Base-by-base conservation (phyloP, 192 early-diverging fungal genomes). In the Entomortierella chlamydospora region DNA sequence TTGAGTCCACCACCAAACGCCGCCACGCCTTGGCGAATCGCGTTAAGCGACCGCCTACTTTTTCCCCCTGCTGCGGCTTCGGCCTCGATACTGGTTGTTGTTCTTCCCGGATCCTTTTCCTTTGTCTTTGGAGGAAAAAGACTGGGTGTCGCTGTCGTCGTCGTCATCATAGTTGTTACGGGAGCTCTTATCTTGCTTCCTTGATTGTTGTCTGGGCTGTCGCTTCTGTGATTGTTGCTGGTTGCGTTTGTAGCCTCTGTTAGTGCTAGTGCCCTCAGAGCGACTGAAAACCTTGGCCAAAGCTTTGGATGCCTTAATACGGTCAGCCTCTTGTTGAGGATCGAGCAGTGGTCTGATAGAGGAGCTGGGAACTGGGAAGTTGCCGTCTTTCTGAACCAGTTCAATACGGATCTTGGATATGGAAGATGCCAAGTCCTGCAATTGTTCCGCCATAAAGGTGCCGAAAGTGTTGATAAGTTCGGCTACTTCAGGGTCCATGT, bases 131-230 rank as follows among this genome's bases (percentile, higher is more conserved):
- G 29, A 12, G 18, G 25, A 45, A 60, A 30, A 60, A 45, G 58
- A 60, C 33, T 31, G 57, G 57, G 4, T 11, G 17, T 58, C 57
- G n/a, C 23, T 45, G 58, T 60, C 42, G 42, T 60, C 58, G 43
- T 26, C 11, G 28, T 39, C 20, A 3, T 60, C 4, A 41, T 60
- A 26, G 58, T 10, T 29, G 58, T 47, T 47, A 4, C 45, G 15
- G 15, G 17, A 60, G 22, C 42, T 42, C 22, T 60, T 60, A n/a
- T 5, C 9, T 17, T 47, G 33, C 22, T 37, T 8, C 34, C 23
- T 7, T 39, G 57, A 58, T 5, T 39, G 39, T n/a, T 60, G 42
- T 60, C 23, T 20, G 17, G 3, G 39, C 25, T 3, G 26, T 29
- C 39, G 41, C 42, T 31, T 45, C 22, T 45, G 37, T n/a, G n/a